Percentiles rank a stretch among this genome's conserved stretches.
Conservation (phyloP, 108 stramenopile species). For the Stephanodiscus triporus region DNA sequence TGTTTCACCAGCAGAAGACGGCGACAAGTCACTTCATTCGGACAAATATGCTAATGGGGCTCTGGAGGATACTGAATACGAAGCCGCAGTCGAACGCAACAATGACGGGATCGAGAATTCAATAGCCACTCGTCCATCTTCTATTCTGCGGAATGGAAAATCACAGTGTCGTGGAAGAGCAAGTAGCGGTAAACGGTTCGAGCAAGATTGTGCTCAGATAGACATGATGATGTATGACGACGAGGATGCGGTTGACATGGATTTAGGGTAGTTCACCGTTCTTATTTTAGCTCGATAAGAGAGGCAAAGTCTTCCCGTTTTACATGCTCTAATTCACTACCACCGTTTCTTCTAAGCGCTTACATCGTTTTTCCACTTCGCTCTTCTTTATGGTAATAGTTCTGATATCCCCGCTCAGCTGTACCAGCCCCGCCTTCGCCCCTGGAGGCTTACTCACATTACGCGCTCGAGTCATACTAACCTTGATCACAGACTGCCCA, state of each 20-base stretch:
- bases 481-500: constrained; percentile 70
- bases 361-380: constrained; percentile 66
- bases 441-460: constrained; percentile 90
- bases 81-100: background rate
- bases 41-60: no score
- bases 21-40: no score
- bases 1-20: no score
- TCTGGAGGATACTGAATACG: no score
- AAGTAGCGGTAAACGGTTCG: background rate
- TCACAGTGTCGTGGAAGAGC: background rate
- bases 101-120: background rate
- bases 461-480: constrained; percentile 78
- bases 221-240: background rate
- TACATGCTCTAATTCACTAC: constrained; percentile 37
- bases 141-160: background rate
- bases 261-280: background rate
- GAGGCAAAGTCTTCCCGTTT: no score
- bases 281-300: background rate
- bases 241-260: background rate
- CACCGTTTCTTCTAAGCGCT: constrained; percentile 73
- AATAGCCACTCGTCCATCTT: background rate
- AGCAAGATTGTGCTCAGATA: background rate
- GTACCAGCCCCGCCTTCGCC: constrained; percentile 87
- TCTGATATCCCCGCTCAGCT: constrained; percentile 70
- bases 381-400: constrained; percentile 82